Percentiles rank a stretch among this genome's conserved stretches.
Conservation (phyloP, 2,329 filamentous ascomycete genomes). For the Epichloe gansuensis region DNA sequence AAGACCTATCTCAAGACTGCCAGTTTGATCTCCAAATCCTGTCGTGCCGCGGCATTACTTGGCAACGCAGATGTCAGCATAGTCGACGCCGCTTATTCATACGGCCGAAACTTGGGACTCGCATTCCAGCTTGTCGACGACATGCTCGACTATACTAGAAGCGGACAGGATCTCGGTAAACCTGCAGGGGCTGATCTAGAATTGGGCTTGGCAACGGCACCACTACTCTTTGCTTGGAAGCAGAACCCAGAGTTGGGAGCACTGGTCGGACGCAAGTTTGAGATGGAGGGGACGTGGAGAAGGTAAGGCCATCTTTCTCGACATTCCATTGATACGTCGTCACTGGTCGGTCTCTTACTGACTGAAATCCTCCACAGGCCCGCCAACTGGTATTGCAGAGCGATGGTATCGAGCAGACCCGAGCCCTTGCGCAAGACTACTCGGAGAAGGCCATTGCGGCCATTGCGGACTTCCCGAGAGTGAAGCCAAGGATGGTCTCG, state of each 20-base stretch:
- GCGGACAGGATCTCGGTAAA: slow-evolving; percentile 76
- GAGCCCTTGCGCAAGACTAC: slow-evolving; percentile 82
- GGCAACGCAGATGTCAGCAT: slow-evolving; percentile 65
- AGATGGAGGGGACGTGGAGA: slow-evolving; percentile 66
- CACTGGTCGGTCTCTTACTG: not conserved
- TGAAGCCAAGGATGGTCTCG: slow-evolving; percentile 80
- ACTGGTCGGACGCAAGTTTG: slow-evolving; percentile 86
- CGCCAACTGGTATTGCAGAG: slow-evolving; percentile 72
- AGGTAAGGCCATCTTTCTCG: slow-evolving; percentile 42
- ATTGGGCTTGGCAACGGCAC: slow-evolving; percentile 84
- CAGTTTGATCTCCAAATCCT: slow-evolving; percentile 91
- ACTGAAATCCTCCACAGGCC: slow-evolving; percentile 44
- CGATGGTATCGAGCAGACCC: slow-evolving; percentile 83
- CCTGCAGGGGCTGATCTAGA: slow-evolving; percentile 90
- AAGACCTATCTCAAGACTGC: slow-evolving; percentile 96
- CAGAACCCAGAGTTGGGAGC: slow-evolving; percentile 71
- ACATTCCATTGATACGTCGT: too few species aligned
- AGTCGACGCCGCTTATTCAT: slow-evolving; percentile 82
- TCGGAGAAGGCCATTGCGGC: slow-evolving; percentile 76
- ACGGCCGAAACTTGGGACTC: slow-evolving; percentile 85
- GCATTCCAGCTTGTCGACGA: slow-evolving; percentile 98
- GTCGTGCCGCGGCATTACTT: slow-evolving; percentile 76
- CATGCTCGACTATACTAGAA: slow-evolving; percentile 91
- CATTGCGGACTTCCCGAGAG: slow-evolving; percentile 78
- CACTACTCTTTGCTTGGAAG: slow-evolving; percentile 92